These are phyloP conservation scores for Xylariaceae sp. DNA, from an alignment of 2,329 filamentous ascomycete species.

Conservation along the genomic window DNA sequence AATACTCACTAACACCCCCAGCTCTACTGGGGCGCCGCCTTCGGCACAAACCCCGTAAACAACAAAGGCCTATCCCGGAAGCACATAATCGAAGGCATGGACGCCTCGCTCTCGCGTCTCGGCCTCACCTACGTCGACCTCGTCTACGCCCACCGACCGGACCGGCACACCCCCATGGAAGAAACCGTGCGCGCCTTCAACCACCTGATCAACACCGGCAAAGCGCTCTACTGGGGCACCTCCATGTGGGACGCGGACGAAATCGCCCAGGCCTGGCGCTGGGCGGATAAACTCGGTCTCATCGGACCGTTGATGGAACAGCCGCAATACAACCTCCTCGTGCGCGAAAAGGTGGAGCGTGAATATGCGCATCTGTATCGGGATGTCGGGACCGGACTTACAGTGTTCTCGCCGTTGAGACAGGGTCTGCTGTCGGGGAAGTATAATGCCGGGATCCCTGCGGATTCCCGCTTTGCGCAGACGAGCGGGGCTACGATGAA, in stretches of 20 bases:
- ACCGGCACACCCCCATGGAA: constrained; percentile 63
- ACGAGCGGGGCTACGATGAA: constrained; percentile 50
- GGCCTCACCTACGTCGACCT: constrained; percentile 60
- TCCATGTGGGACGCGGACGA: constrained; percentile 63
- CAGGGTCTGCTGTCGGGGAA: constrained; percentile 60
- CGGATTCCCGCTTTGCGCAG: constrained; percentile 37
- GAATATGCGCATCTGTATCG: constrained; percentile 58
- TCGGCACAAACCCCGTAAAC: constrained; percentile 59
- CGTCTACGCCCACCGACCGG: constrained; percentile 63
- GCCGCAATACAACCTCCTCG: constrained; percentile 60
- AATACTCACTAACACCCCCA: constrained; percentile 25
- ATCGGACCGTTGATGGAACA: constrained; percentile 63
- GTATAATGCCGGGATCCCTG: constrained; percentile 55
- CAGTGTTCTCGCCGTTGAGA: constrained; percentile 57
- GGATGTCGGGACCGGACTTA: constrained; percentile 55
- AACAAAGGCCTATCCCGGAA: constrained; percentile 64
- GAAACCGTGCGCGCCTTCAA: constrained; percentile 68
- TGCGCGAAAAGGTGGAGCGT: constrained; percentile 56
- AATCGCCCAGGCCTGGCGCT: constrained; percentile 57
- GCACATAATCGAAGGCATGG: constrained; percentile 63
- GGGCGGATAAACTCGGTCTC: constrained; percentile 55
- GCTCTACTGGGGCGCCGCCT: constrained; percentile 60
- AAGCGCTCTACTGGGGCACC: constrained; percentile 67
- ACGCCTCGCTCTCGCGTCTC: constrained; percentile 53
- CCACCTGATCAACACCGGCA: constrained; percentile 61